Percentiles rank a stretch among this genome's conserved stretches.
Evolutionary conservation across 306 rosid genomes (phyloP).

Genomic region (Mimosa pudica): DNA sequence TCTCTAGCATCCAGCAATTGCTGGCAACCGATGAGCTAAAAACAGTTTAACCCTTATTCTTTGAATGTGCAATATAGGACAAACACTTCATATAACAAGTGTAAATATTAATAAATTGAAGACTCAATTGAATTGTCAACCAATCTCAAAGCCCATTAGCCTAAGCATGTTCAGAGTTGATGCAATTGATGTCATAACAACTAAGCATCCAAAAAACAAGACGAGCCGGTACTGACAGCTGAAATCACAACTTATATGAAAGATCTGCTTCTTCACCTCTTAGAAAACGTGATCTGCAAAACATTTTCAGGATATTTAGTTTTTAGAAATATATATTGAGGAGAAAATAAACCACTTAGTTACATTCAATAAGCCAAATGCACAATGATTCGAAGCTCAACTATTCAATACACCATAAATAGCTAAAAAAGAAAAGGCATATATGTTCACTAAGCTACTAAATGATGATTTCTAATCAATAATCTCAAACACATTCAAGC

Average conservation of each 20-base stretch:
- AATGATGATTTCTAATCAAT: neutral
- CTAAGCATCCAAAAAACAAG: neutral
- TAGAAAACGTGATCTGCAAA: slow-evolving; percentile 6
- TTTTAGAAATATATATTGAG: neutral
- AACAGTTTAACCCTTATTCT: neutral
- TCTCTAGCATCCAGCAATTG: neutral
- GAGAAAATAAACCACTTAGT: neutral
- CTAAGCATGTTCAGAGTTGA: neutral
- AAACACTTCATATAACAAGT: neutral
- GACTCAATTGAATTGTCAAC: neutral
- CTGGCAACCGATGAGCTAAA: neutral
- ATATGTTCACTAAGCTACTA: neutral
- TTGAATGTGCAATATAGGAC: neutral
- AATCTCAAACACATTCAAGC: neutral
- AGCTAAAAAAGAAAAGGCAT: neutral
- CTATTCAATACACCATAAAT: neutral
- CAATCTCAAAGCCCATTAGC: neutral
- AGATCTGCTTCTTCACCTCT: neutral
- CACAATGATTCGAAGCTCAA: neutral
- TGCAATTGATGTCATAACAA: neutral
- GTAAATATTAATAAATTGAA: neutral
- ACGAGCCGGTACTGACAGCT: neutral
- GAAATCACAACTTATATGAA: neutral
- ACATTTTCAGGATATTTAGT: neutral
- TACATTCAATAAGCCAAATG: neutral